phyloP scores from a whole-genome alignment of 352 stramenopile genomes.

The Phytophthora rubi region DNA sequence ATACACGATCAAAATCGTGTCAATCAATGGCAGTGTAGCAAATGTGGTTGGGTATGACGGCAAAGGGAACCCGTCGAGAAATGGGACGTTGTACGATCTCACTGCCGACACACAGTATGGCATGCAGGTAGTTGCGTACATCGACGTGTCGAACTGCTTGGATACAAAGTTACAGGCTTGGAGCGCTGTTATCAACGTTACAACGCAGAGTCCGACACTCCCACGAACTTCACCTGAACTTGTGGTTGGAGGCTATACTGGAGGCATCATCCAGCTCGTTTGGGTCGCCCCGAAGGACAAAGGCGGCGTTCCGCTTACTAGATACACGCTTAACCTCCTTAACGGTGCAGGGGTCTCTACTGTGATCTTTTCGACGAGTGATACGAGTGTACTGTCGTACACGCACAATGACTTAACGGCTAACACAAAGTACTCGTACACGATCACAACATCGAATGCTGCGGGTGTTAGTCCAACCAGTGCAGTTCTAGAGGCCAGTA shows the following conservation, averaged over 20 bases:
- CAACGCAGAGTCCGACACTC: slow-evolving; percentile 26
- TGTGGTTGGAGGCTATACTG: slow-evolving; percentile 32
- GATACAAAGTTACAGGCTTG: slow-evolving; percentile 24
- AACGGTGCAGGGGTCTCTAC: slow-evolving; percentile 11
- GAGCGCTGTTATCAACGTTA: slow-evolving; percentile 20
- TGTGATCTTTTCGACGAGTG: slow-evolving; percentile 33
- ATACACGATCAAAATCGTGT: slow-evolving; percentile 49
- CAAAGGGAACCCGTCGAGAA: slow-evolving; percentile 14
- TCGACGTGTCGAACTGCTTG: slow-evolving; percentile 50
- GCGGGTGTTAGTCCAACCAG: slow-evolving; percentile 53
- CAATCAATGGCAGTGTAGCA: background rate
- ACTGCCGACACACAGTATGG: slow-evolving; percentile 33
- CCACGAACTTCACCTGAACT: slow-evolving; percentile 37
- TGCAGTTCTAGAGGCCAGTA: slow-evolving; percentile 37
- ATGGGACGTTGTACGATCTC: slow-evolving; percentile 44
- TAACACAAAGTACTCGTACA: slow-evolving; percentile 57
- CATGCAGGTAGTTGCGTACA: slow-evolving; percentile 45
- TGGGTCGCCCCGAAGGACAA: slow-evolving; percentile 42
- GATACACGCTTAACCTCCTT: slow-evolving; percentile 40
- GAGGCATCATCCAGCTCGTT: slow-evolving; percentile 45
- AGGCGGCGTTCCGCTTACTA: slow-evolving; percentile 38
- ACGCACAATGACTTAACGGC: slow-evolving; percentile 57
- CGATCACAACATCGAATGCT: slow-evolving; percentile 43
- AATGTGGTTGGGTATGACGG: slow-evolving; percentile 59
- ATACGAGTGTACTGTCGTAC: slow-evolving; percentile 35